Base-by-base conservation (phyloP, 2,329 filamentous ascomycete genomes). In the Diplodia mutila region DNA sequence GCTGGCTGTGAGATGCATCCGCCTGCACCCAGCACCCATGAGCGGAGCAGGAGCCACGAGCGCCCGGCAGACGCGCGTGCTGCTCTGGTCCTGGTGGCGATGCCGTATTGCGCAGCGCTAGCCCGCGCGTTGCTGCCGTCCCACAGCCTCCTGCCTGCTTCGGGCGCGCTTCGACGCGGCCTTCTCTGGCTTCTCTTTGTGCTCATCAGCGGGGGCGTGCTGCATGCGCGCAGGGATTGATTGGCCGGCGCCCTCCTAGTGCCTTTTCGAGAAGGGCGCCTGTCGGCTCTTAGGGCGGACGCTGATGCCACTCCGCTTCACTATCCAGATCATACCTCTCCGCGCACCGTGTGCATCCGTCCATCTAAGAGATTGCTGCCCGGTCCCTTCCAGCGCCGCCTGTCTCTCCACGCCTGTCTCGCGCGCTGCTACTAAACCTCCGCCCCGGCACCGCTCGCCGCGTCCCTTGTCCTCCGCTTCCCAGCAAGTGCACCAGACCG, bases 131-230 rank as follows among this genome's bases (percentile, higher is more conserved):
- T 25, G 59, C 42, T 51, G 59, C 59, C 46, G 59, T 63, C 59
- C 42, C 59, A 63, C 59, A 63, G 59, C 59, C 59, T 63, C 59
- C 59, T 63, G 42, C 59, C 46, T 61, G 57, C 57, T 59, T 61
- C 57, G 57, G 57, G 59, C 59, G 42, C 46, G 59, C 59, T 63
- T 63, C 59, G 59, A 63, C 59, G 59, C 42, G 59, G 57, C 57
- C 57, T 61, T 61, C 57, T 61, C 57, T 61, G 57, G 57, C 57
- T 63, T 63, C 59, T 63, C 46, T 63, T 51, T 63, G 59, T 63
- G 57, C 59, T 49, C 42, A 63, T 63, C 59, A 37, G 59, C 59
- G 59, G 57, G 57, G 57, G 57, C 39, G 57, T 55, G 53, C 53
- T 55, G 34, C 54, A 39, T 18, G 11, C 54, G 54, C 46, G 27